Percentiles rank a stretch among this genome's conserved stretches.
Conservation (phyloP, 2,329 filamentous ascomycete genomes). For the Fusarium luffae region DNA sequence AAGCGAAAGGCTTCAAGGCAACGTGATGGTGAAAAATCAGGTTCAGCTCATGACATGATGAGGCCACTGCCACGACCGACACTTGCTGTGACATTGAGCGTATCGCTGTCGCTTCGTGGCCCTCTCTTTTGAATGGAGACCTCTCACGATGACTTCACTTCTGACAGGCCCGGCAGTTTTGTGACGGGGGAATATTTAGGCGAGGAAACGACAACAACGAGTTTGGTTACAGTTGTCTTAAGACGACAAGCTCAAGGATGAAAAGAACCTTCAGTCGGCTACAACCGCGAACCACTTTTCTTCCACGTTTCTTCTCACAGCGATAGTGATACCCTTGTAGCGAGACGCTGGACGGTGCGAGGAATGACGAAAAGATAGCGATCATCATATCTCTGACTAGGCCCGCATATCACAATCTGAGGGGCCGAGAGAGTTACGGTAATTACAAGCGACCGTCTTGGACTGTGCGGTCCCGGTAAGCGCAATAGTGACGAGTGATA, state of each 20-base stretch:
- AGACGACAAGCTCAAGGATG: slow-evolving; percentile 16
- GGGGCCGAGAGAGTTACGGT: slow-evolving; percentile 17
- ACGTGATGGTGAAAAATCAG: slow-evolving; percentile 34
- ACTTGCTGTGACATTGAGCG: slow-evolving; percentile 21
- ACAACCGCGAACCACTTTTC: slow-evolving; percentile 39
- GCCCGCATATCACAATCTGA: slow-evolving; percentile 31
- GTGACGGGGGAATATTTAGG: slow-evolving; percentile 15
- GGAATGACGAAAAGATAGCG: slow-evolving; percentile 38
- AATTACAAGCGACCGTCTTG: slow-evolving; percentile 35
- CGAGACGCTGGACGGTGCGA: slow-evolving; percentile 13
- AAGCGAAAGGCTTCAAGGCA: slow-evolving; percentile 5
- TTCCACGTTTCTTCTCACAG: slow-evolving; percentile 39
- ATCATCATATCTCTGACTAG: slow-evolving; percentile 3
- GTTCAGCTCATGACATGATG: slow-evolving; percentile 16
- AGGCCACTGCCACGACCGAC: slow-evolving; percentile 14
- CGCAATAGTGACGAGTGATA: slow-evolving; percentile 6
- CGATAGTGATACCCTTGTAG: slow-evolving; percentile 7
- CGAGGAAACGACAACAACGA: slow-evolving; percentile 5
- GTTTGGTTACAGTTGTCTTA: slow-evolving; percentile 14
- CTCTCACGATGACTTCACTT: slow-evolving; percentile 44
- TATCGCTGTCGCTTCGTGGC: slow-evolving; percentile 20
- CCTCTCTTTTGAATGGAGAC: slow-evolving; percentile 10
- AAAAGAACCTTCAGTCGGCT: slow-evolving; percentile 29
- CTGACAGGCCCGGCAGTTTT: slow-evolving; percentile 15
- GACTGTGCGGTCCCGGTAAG: slow-evolving; percentile 35